Evolutionary conservation across 345 rosid species (phyloP).

Genomic region (Euphorbia peplus): DNA sequence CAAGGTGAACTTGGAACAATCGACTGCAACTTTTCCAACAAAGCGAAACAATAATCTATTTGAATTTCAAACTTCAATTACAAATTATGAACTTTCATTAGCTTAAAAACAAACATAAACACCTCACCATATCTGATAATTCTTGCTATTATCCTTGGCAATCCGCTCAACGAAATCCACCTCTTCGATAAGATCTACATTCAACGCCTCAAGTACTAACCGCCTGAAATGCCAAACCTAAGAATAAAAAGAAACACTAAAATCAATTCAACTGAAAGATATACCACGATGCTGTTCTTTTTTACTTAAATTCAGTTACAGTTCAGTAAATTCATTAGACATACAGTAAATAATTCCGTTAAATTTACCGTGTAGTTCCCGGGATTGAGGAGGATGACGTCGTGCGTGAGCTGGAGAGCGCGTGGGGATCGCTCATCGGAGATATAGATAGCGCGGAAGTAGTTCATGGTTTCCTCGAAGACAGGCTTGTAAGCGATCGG

Average conservation of each 20-base stretch:
- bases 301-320: no score
- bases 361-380: slow-evolving; percentile 93
- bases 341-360: no score
- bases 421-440: slow-evolving; percentile 81
- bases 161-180: slow-evolving; percentile 52
- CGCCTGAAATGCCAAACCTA: slow-evolving; percentile 98
- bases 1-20: not conserved
- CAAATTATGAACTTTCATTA: no score
- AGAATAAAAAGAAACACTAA: slow-evolving; percentile 7
- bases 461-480: slow-evolving; percentile 83
- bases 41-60: not conserved
- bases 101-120: not conserved
- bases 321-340: no score
- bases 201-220: slow-evolving; percentile 51
- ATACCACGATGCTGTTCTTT: no score
- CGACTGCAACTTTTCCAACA: not conserved
- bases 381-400: slow-evolving; percentile 60
- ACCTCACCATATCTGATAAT: slow-evolving; percentile 83
- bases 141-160: slow-evolving; percentile 69
- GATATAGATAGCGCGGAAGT: slow-evolving; percentile 72
- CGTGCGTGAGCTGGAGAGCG: slow-evolving; percentile 58
- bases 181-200: slow-evolving; percentile 45
- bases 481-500: slow-evolving; percentile 73
- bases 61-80: no score
- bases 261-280: not conserved